Evolutionary conservation across 352 stramenopile species (phyloP), one percentile per base, ranked within the genome.

Genomic region (Pythium myriotylum): DNA sequence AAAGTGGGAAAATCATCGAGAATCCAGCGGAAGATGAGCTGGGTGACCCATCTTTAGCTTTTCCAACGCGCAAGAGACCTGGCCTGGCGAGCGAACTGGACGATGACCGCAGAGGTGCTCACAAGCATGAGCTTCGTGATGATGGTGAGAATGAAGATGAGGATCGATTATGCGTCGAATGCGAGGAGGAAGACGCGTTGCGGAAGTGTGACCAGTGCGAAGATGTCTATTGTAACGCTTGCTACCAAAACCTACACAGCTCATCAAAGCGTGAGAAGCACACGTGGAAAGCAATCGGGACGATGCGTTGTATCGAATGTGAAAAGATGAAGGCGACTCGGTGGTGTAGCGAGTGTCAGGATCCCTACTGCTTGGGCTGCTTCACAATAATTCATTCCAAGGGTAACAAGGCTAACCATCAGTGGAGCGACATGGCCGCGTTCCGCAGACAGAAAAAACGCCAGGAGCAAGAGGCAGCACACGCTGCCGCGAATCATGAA

Each of bases 321-420:
- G 86, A 94, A 61, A 92, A 90, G 59, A 91, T 93, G 76, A 85
- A 86, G 42, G 86, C 84, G 16, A 93, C 86, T 13, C 70, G 83
- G 26, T 95, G 77, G 79, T 93, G 84, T 53, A 76, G 71, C 42
- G 70, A 81, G 23, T 94, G 84, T 57, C 72, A 86, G 45, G 86
- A 94, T 45, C 84, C 81, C 42, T 94, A 92, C 58, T 93, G 82
- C 56, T 72, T 92, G 16, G 82, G 82, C 3, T 92, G 84, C 48
- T 95, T 88, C 60, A 85, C 72, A 32, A 92, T 95, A 51, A 93
- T 93, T 45, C 84, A 95, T 47, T 73, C 79, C 24, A 92, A 91
- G 54, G 84, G 84, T 33, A 91, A 92, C 67, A 95, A 95, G 57
- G 61, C 70, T 1, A 73, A 47, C 5, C 82, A 93, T 59, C 61